Percentiles rank a stretch among this genome's conserved stretches.
Evolutionary conservation across 2,329 filamentous ascomycete genomes (phyloP).

Genomic region (Cytospora schulzeri): DNA sequence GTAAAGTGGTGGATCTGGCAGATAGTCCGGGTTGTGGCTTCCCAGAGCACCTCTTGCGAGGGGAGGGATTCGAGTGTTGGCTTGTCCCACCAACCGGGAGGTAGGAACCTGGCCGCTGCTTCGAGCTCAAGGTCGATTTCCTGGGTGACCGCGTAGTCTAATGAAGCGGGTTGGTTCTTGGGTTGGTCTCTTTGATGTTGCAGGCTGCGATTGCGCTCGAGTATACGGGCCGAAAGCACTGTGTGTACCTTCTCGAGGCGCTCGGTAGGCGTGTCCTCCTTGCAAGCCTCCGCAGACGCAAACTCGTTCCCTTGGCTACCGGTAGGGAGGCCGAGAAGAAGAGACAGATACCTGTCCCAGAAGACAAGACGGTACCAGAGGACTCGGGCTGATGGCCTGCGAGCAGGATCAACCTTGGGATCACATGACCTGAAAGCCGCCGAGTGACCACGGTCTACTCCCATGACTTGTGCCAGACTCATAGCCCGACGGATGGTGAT

Average conservation of each 20-base stretch:
- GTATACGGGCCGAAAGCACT: constrained; percentile 46
- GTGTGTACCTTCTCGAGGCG: constrained; percentile 49
- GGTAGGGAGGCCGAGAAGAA: constrained; percentile 53
- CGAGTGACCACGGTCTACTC: constrained; percentile 43
- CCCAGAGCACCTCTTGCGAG: constrained; percentile 30
- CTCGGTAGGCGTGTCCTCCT: constrained; percentile 42
- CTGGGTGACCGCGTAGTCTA: constrained; percentile 44
- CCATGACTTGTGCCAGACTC: constrained; percentile 54
- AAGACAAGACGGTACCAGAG: constrained; percentile 55
- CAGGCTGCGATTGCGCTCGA: constrained; percentile 47
- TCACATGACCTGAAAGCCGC: constrained; percentile 44
- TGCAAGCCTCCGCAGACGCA: constrained; percentile 32
- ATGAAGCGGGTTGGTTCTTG: constrained; percentile 34
- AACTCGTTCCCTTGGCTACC: constrained; percentile 46
- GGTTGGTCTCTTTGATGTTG: constrained; percentile 19
- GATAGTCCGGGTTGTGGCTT: constrained; percentile 42
- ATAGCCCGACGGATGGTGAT: constrained; percentile 52
- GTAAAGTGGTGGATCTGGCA: constrained; percentile 54
- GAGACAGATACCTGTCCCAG: constrained; percentile 52
- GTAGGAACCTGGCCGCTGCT: constrained; percentile 44
- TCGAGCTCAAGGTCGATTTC: constrained; percentile 52
- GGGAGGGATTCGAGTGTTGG: constrained; percentile 34
- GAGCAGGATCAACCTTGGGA: constrained; percentile 36
- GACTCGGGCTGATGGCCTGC: constrained; percentile 35
- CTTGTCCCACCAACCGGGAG: constrained; percentile 51